Conservation (phyloP, 2,329 filamentous ascomycete genomes). For the Cordyceps javanica region DNA sequence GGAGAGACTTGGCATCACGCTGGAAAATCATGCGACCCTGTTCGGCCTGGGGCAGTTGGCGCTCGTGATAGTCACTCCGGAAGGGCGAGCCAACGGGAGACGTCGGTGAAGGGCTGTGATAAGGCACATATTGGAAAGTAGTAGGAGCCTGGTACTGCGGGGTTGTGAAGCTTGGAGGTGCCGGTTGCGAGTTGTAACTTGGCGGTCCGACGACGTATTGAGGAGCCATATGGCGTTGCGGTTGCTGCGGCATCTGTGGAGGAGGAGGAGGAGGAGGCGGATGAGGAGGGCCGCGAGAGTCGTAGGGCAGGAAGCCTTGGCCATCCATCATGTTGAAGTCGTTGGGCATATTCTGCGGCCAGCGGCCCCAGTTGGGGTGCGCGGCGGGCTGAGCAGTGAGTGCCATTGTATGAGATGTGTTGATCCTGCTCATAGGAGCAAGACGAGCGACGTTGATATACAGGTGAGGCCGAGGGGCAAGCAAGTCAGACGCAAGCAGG, state of each 20-base stretch:
- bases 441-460: slow-evolving; percentile 4
- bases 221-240: slow-evolving; percentile 32
- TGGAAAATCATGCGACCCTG: slow-evolving; percentile 21
- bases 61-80: slow-evolving; percentile 28
- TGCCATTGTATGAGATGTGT: slow-evolving; percentile 32
- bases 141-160: slow-evolving; percentile 37
- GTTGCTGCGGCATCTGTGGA: slow-evolving; percentile 33
- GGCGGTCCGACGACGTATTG: slow-evolving; percentile 41
- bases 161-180: slow-evolving; percentile 35
- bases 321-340: slow-evolving; percentile 45
- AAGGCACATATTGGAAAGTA: slow-evolving; percentile 39
- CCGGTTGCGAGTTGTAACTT: slow-evolving; percentile 33
- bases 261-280: no score
- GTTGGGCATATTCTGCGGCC: slow-evolving; percentile 42
- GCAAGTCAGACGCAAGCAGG: slow-evolving; percentile 1
- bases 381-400: slow-evolving; percentile 40
- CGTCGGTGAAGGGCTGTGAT: slow-evolving; percentile 31
- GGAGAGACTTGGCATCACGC: slow-evolving; percentile 23
- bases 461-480: not conserved
- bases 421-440: slow-evolving; percentile 3
- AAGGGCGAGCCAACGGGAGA: slow-evolving; percentile 28
- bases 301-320: slow-evolving; percentile 42
- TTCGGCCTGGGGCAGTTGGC: slow-evolving; percentile 20
- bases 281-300: slow-evolving; percentile 31
- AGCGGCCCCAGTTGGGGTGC: slow-evolving; percentile 48